Conservation (phyloP, 2,329 filamentous ascomycete species). For the Aurifilum marmelostoma region DNA sequence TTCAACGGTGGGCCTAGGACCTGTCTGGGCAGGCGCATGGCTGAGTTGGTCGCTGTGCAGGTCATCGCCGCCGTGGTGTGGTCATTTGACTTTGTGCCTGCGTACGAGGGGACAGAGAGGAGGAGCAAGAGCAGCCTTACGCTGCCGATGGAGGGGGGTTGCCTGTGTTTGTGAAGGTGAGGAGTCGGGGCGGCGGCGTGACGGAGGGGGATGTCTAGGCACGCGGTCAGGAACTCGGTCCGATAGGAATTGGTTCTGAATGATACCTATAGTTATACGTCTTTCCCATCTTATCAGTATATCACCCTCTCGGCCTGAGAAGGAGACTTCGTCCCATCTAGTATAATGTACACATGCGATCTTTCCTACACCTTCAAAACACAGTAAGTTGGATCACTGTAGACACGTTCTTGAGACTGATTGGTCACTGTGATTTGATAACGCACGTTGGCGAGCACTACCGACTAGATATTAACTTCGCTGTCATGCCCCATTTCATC, state of each 20-base stretch:
- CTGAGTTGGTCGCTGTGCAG: constrained; percentile 61
- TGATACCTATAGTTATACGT: not conserved
- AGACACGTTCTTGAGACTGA: not conserved
- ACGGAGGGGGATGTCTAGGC: not conserved
- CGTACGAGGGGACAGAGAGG: constrained; percentile 48
- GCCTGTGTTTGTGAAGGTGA: constrained; percentile 46
- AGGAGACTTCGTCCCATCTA: not conserved
- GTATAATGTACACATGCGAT: too few species aligned
- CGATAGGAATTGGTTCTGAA: not conserved
- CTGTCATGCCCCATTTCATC: not conserved
- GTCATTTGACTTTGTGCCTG: constrained; percentile 54
- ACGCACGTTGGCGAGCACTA: constrained; percentile 3
- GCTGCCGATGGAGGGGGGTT: constrained; percentile 66
- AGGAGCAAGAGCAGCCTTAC: constrained; percentile 64
- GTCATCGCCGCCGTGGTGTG: constrained; percentile 54
- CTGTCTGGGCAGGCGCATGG: constrained; percentile 68
- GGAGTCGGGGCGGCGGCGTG: constrained; percentile 18
- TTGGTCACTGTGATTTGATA: not conserved
- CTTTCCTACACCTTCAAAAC: too few species aligned
- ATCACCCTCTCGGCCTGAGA: not conserved
- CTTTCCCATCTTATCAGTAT: not conserved
- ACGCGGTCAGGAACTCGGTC: too few species aligned
- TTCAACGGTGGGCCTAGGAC: constrained; percentile 66
- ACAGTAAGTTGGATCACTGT: not conserved
- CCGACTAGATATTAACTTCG: not conserved